phyloP scores from a whole-genome alignment of 257 asterid species.

The Petrea volubilis region DNA sequence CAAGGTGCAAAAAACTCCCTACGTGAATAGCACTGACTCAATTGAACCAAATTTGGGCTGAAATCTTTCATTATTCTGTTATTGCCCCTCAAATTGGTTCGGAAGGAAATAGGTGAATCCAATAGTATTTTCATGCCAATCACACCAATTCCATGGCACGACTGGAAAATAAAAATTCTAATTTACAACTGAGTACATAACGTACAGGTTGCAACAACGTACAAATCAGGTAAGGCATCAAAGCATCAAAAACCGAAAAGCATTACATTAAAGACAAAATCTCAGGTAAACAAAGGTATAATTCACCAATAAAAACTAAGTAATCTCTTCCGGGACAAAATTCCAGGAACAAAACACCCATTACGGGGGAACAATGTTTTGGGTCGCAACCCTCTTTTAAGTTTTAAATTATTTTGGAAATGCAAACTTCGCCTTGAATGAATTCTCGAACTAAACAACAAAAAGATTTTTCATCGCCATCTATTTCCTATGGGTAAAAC shows the following conservation, averaged over 20 bases:
- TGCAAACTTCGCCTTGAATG: conserved; percentile 22
- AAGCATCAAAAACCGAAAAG: neutral
- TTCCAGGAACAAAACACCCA: conserved; percentile 8
- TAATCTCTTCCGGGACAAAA: neutral
- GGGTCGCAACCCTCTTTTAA: conserved; percentile 8
- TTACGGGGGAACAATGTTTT: neutral
- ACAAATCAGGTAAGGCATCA: neutral
- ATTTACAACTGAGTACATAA: too few relatives aligned
- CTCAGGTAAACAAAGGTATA: neutral
- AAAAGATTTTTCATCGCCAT: conserved; percentile 64
- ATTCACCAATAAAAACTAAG: neutral
- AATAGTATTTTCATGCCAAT: too few relatives aligned
- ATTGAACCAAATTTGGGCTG: too few relatives aligned
- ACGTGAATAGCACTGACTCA: too few relatives aligned
- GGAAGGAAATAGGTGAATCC: too few relatives aligned
- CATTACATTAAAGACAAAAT: conserved; percentile 11
- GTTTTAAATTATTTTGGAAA: conserved; percentile 4
- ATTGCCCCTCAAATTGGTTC: too few relatives aligned
- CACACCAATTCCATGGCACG: too few relatives aligned
- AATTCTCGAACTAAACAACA: conserved; percentile 38
- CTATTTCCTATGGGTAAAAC: conserved; percentile 24
- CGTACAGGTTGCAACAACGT: too few relatives aligned
- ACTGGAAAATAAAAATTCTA: too few relatives aligned
- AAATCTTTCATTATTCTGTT: too few relatives aligned
- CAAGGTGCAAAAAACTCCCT: too few relatives aligned